These are phyloP conservation scores for Endocalyx cinctus DNA, from an alignment of 2,329 filamentous ascomycete species.

Conservation along the genomic window DNA sequence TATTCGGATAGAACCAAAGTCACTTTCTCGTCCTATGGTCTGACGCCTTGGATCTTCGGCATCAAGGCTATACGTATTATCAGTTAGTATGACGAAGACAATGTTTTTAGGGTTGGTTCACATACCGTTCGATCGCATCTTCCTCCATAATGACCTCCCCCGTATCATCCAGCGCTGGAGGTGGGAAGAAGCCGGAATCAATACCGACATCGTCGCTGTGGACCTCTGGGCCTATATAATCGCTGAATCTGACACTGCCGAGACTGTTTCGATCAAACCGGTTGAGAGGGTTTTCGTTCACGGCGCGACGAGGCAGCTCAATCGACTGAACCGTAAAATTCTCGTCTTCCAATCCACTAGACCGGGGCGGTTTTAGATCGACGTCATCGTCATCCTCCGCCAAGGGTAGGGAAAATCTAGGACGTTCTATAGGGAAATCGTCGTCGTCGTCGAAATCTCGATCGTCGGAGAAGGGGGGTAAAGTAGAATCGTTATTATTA, in stretches of 20 bases:
- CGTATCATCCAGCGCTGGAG: conserved; percentile 36
- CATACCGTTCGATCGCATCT: conserved; percentile 39
- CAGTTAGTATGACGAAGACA: too few relatives aligned
- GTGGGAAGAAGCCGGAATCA: conserved; percentile 50
- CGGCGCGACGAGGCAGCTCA: conserved; percentile 52
- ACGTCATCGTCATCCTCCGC: conserved; percentile 45
- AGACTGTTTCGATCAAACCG: conserved; percentile 44
- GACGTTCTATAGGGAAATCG: conserved; percentile 44
- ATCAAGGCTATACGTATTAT: conserved; percentile 30
- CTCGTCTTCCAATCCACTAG: conserved; percentile 53
- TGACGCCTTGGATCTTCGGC: conserved; percentile 36
- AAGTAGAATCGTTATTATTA: conserved; percentile 16
- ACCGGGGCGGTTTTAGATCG: conserved; percentile 47
- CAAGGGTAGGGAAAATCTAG: conserved; percentile 52
- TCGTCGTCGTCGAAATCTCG: conserved; percentile 45
- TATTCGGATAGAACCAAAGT: conserved; percentile 45
- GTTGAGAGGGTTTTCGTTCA: conserved; percentile 39
- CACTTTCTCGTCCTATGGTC: conserved; percentile 41
- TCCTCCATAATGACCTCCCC: conserved; percentile 32
- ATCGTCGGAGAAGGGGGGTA: conserved; percentile 26
- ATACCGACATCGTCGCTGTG: conserved; percentile 38
- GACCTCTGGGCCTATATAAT: conserved; percentile 34
- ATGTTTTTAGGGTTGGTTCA: too few relatives aligned
- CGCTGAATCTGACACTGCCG: conserved; percentile 50
- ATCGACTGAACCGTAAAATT: conserved; percentile 56